These are phyloP conservation scores for Thozetella sp. DNA, from an alignment of 495 filamentous ascomycete genomes.

Conservation along the genomic window DNA sequence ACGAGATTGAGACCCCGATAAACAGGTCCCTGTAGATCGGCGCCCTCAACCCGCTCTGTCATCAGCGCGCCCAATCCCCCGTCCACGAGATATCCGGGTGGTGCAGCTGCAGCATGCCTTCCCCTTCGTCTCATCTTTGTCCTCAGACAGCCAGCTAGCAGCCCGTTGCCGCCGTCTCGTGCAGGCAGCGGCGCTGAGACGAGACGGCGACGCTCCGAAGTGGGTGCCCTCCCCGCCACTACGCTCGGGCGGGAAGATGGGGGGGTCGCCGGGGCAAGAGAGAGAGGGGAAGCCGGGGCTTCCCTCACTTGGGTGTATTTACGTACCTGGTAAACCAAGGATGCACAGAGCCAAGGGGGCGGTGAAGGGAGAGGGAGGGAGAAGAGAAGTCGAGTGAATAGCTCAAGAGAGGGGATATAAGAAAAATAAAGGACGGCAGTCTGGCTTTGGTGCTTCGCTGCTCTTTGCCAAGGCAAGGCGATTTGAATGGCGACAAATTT, in stretches of 20 bases:
- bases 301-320: neutral
- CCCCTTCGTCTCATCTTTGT: neutral
- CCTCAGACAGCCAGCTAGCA: neutral
- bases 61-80: neutral
- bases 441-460: neutral
- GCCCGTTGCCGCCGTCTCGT: neutral
- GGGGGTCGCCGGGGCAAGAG: too few species aligned
- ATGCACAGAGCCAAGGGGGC: too few species aligned
- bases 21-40: neutral
- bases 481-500: neutral
- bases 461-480: neutral
- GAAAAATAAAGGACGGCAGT: neutral
- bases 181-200: neutral
- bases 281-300: too few species aligned
- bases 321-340: too few species aligned
- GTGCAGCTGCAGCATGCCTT: neutral
- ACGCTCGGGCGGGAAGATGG: too few species aligned
- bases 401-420: too few species aligned
- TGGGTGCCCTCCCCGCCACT: too few species aligned
- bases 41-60: too few species aligned
- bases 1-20: conserved; percentile 1
- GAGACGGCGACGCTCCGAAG: too few species aligned
- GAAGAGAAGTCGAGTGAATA: neutral
- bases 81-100: neutral
- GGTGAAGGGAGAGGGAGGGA: too few species aligned